phyloP scores from a whole-genome alignment of 805 yeast genomes.

The Kuraishia capsulata region DNA sequence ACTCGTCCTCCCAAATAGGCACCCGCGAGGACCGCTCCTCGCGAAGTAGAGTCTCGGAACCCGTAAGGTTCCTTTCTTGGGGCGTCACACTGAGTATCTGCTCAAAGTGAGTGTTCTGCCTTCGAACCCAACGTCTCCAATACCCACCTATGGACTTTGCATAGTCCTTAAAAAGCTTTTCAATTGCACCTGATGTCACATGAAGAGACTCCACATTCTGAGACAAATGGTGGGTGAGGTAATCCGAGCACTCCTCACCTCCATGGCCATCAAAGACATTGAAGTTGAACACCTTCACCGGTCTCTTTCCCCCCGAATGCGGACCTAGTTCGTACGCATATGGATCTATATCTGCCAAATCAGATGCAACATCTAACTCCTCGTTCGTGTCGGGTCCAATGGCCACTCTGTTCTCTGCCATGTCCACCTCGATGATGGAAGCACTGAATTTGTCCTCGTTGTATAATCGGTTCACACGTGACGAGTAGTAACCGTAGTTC shows the following conservation, averaged over 20 bases:
- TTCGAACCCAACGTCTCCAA: slow-evolving; percentile 71
- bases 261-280: slow-evolving; percentile 95
- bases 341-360: slow-evolving; percentile 1
- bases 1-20: slow-evolving; percentile 2
- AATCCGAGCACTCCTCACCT: slow-evolving; percentile 64
- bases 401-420: slow-evolving; percentile 5
- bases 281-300: slow-evolving; percentile 48
- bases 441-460: slow-evolving; percentile 82
- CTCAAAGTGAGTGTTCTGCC: slow-evolving; percentile 17
- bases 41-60: neutral
- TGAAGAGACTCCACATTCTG: slow-evolving; percentile 37
- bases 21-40: neutral
- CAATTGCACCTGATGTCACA: slow-evolving; percentile 22
- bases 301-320: neutral
- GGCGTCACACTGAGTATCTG: slow-evolving; percentile 11
- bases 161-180: slow-evolving; percentile 45
- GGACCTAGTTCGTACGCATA: neutral
- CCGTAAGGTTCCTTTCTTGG: slow-evolving; percentile 1
- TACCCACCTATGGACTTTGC: slow-evolving; percentile 62
- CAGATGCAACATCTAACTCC: neutral
- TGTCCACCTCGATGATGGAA: slow-evolving; percentile 23
- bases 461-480: slow-evolving; percentile 63
- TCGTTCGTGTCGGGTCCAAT: slow-evolving; percentile 1
- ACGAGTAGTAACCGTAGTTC: slow-evolving; percentile 70
- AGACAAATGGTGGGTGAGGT: slow-evolving; percentile 45